Conservation (phyloP, 2,329 filamentous ascomycete species). For the Mycosphaerelloides madeirae region DNA sequence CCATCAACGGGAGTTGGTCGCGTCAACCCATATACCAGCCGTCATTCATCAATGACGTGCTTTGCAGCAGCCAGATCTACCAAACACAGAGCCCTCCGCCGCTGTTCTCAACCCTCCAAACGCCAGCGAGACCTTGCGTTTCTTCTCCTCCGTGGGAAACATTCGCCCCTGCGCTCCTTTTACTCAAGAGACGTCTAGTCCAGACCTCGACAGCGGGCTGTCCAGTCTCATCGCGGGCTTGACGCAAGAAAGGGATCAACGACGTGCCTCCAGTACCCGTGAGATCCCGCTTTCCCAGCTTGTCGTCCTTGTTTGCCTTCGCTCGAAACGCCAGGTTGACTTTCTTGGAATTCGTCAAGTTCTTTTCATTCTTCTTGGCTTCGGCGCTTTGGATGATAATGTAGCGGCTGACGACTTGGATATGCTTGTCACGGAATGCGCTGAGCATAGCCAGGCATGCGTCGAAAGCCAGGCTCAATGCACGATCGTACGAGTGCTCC, state of each 20-base stretch:
- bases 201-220: constrained; percentile 76
- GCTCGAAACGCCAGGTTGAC: constrained; percentile 21
- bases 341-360: constrained; percentile 40
- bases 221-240: constrained; percentile 91
- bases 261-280: constrained; percentile 91
- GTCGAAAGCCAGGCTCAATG: constrained; percentile 77
- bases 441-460: constrained; percentile 78
- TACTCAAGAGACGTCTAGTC: constrained; percentile 55
- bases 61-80: constrained; percentile 34
- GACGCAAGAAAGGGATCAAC: constrained; percentile 91
- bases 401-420: constrained; percentile 92
- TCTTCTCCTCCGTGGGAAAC: constrained; percentile 10
- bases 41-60: constrained; percentile 2
- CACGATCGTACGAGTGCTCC: constrained; percentile 54
- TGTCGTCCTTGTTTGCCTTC: constrained; percentile 36
- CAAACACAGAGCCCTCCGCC: constrained; percentile 41
- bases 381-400: constrained; percentile 85
- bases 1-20: too few relatives aligned
- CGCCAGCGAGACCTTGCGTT: constrained; percentile 67
- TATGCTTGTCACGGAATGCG: constrained; percentile 84
- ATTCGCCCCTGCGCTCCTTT: constrained; percentile 32
- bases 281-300: constrained; percentile 54
- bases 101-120: constrained; percentile 78
- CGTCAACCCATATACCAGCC: too few relatives aligned
- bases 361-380: constrained; percentile 40